Evolutionary conservation across 345 rosid species (phyloP), one percentile per base, ranked within the genome.

Genomic region (Trapa bicornis): DNA sequence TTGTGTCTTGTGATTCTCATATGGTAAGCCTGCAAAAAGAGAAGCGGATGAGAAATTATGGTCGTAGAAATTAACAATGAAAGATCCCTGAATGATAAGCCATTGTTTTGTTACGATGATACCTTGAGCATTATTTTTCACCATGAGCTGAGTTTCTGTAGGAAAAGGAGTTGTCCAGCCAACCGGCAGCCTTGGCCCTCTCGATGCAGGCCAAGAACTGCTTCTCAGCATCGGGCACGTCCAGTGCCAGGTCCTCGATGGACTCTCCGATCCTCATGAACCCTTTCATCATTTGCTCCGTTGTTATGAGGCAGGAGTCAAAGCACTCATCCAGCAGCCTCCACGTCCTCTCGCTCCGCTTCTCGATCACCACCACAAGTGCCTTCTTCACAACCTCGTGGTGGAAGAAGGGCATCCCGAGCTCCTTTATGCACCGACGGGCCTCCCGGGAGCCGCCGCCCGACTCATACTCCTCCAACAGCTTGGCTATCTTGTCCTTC

Each of bases 341-440:
- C 89, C 93, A 87, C 17, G 88, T 47, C 22, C 87, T 70, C 37
- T 79, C 85, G 36, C 77, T 86, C 67, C 82, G 83, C 75, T 84
- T 83, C 82, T 91, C 92, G 15, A 91, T 84, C 37, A 78, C 76
- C 12, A 61, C 73, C 71, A 88, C 83, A 65, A 87, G 56, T 15
- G 87, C 79, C 74, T 91, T 88, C 80, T 91, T 88, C 67, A 88
- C 93, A 37, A 88, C 85, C 67, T 91, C 96, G 32, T 91, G 94
- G 76, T 88, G 93, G 63, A 91, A 91, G 71, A 91, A 88, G 16
- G 97, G 86, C 96, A 91, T 88, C 57, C 86, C 89, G 37, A 91
- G 70, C 39, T 91, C 97, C 73, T 88, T 88, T 57, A 88, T 88
- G 74, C 97, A 91, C 54, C 82, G 84, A 43, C 79, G 78, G 52